Evolutionary conservation across 2,329 filamentous ascomycete species (phyloP), one percentile per base, ranked within the genome.

Genomic region (Rhexocercosporidium sp.): DNA sequence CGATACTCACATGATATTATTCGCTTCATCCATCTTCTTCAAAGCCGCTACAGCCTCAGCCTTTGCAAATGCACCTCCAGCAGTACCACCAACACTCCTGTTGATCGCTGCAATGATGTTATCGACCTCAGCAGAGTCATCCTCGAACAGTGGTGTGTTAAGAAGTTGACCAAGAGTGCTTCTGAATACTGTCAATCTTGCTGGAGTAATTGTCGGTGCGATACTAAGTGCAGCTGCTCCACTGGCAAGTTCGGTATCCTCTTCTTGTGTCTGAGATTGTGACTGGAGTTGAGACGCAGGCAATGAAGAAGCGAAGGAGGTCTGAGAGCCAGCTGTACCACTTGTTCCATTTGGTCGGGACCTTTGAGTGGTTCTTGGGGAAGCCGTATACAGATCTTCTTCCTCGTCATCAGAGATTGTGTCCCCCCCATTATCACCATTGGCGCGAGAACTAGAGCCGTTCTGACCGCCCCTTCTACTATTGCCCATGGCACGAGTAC

Each of bases 1-100:
- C 25, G 25, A 59, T 59, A 88, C 92, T 87, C 83, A 95, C 94
- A 99, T 99, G 77, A 99, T 90, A 82, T 95, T 90, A 79, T 97
- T 97, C 74, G 86, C 84, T 71, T 92, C 89, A 75, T 93, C 90
- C 88, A 99, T 90, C 77, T 86, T 89, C 79, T 88, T 88, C 65
- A 99, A 82, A 53, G 93, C 94, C 78, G 90, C 87, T 66, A 91
- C 82, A 0, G 92, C 93, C 80, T 99, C 96, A 0, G 82, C 83
- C 44, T 85, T 85, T 29, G 83, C 85, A 80, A 97, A 99, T 44
- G 84, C 80, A 8, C 86, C 85, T 4, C 85, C 85, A 29, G 81
- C 77, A 2, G 80, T 74, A 49, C 80, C 75, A 16, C 86, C 84
- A 56, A 97, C 74, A 73, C 88, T 88, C 3, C 82, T 82, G 78